Conservation (phyloP, 495 filamentous ascomycete genomes). For the Daldinia vernicosa region DNA sequence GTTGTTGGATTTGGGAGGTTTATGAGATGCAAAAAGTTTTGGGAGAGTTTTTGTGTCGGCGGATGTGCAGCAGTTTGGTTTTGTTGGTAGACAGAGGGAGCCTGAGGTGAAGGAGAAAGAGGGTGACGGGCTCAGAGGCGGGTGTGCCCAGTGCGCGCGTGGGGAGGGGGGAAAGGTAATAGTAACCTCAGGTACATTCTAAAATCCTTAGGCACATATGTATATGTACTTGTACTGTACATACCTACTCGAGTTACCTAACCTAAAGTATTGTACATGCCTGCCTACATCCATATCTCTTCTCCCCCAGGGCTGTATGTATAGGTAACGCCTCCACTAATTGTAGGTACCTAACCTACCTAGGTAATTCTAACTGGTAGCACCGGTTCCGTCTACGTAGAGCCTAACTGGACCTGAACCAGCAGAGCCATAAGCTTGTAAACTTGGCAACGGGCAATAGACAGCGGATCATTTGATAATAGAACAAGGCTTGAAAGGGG, state of each 20-base stretch:
- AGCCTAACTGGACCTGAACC: constrained; percentile 28
- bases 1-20: constrained; percentile 48
- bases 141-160: constrained; percentile 29
- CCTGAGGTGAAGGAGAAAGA: constrained; percentile 34
- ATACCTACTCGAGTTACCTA: neutral
- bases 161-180: constrained; percentile 17
- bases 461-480: constrained; percentile 39
- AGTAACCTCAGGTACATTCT: constrained; percentile 11
- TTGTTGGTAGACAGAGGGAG: constrained; percentile 37
- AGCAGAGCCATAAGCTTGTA: constrained; percentile 13
- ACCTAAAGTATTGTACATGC: constrained; percentile 13
- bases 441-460: constrained; percentile 33
- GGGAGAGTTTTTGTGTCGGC: constrained; percentile 59
- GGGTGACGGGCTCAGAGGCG: constrained; percentile 20
- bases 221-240: neutral
- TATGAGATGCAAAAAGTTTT: constrained; percentile 50
- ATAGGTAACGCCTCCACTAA: neutral
- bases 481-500: constrained; percentile 26
- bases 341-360: too few relatives aligned
- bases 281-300: too few relatives aligned
- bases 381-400: constrained; percentile 20
- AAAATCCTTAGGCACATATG: constrained; percentile 1
- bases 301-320: neutral
- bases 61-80: constrained; percentile 51
- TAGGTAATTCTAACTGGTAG: neutral